Conservation (phyloP, 202 grass and related monocot species). For the Zizania palustris region DNA sequence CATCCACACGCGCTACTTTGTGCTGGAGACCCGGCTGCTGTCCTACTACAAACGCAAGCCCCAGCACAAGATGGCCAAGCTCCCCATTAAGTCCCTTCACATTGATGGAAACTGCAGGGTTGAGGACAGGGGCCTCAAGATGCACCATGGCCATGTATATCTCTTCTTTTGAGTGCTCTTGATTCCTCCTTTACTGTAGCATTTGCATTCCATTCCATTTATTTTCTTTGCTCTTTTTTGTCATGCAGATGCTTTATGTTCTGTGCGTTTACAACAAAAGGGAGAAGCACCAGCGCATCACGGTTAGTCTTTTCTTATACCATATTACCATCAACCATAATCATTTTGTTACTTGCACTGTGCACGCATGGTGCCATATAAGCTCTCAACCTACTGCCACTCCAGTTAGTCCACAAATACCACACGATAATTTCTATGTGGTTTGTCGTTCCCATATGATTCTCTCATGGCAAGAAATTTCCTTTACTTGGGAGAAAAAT, state of each 20-base stretch:
- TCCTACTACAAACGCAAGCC: slow-evolving; percentile 94
- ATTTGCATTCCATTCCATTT: not conserved
- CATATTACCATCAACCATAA: not conserved
- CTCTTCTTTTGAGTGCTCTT: slow-evolving; percentile 5
- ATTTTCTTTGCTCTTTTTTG: slow-evolving; percentile 21
- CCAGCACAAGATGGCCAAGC: slow-evolving; percentile 72
- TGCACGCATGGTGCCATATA: not conserved
- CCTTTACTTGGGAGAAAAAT: not conserved
- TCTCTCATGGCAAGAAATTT: not conserved
- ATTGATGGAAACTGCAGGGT: slow-evolving; percentile 95
- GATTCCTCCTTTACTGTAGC: not conserved
- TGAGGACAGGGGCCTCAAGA: slow-evolving; percentile 93
- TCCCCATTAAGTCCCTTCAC: slow-evolving; percentile 77
- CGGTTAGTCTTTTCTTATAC: slow-evolving; percentile 35
- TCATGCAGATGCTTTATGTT: slow-evolving; percentile 82
- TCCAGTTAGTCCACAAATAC: not conserved
- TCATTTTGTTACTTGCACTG: not conserved
- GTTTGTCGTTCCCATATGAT: not conserved
- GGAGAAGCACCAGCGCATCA: slow-evolving; percentile 86
- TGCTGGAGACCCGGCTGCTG: slow-evolving; percentile 76
- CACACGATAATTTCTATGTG: not conserved
- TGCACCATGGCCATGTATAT: slow-evolving; percentile 84
- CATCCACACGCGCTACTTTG: slow-evolving; percentile 91
- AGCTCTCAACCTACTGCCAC: not conserved
- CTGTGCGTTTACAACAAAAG: slow-evolving; percentile 95